Percentiles rank a stretch among this genome's conserved stretches.
Conservation (phyloP, 805 yeast species). For the Saccharomycopsis babjevae region DNA sequence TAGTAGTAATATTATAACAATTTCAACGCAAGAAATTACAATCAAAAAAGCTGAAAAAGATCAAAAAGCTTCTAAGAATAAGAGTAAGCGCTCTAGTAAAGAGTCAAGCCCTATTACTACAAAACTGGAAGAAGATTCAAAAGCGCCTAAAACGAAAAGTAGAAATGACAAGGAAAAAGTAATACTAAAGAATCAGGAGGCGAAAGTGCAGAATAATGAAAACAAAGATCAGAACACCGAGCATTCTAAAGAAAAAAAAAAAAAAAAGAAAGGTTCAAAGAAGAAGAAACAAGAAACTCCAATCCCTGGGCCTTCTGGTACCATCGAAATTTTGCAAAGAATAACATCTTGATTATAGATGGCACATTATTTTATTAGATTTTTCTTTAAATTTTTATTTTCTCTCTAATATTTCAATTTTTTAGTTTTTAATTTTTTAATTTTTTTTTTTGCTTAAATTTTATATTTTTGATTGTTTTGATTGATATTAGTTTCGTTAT, state of each 20-base stretch:
- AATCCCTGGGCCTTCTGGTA: neutral
- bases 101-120: neutral
- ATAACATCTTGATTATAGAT: neutral
- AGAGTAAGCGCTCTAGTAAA: neutral
- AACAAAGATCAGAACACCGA: neutral
- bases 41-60: neutral
- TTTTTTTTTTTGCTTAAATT: too few species aligned
- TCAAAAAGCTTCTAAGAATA: neutral
- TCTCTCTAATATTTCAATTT: too few species aligned
- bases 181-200: neutral
- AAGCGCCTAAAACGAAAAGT: neutral
- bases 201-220: neutral
- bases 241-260: neutral
- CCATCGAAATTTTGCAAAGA: neutral
- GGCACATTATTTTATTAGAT: neutral
- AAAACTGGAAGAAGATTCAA: neutral
- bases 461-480: too few species aligned
- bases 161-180: neutral
- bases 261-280: neutral
- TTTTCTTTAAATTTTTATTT: neutral
- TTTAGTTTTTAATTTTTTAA: too few species aligned
- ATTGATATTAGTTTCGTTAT: too few species aligned
- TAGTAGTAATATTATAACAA: neutral
- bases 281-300: neutral
- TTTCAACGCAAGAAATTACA: neutral